Evolutionary conservation across 2,329 filamentous ascomycete species (phyloP).

Genomic region (Alternaria triticimaculans): DNA sequence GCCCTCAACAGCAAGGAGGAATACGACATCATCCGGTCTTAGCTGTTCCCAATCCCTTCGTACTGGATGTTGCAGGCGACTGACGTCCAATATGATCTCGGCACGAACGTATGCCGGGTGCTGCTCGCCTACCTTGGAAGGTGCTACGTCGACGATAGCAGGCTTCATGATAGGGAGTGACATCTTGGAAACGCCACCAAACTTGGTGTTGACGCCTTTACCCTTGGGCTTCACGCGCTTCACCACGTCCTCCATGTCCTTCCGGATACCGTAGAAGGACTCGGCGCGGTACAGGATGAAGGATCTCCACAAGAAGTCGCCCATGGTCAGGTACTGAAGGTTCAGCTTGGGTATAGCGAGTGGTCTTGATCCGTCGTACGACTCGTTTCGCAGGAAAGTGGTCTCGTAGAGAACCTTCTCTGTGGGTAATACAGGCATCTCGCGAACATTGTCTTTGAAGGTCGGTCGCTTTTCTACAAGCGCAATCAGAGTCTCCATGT

Average conservation of each 20-base stretch:
- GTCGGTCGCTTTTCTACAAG: slow-evolving; percentile 78
- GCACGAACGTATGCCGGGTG: slow-evolving; percentile 85
- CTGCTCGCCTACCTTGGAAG: slow-evolving; percentile 80
- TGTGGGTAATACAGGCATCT: slow-evolving; percentile 80
- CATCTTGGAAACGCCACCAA: slow-evolving; percentile 90
- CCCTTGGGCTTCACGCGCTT: slow-evolving; percentile 77
- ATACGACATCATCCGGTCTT: slow-evolving; percentile 86
- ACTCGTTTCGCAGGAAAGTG: slow-evolving; percentile 79
- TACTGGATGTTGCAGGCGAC: slow-evolving; percentile 75
- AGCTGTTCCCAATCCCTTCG: slow-evolving; percentile 90
- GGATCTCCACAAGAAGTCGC: slow-evolving; percentile 96
- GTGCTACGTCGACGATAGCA: slow-evolving; percentile 84
- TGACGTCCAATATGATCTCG: slow-evolving; percentile 84
- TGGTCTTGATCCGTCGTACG: slow-evolving; percentile 84
- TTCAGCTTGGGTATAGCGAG: slow-evolving; percentile 94
- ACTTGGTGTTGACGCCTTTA: slow-evolving; percentile 70
- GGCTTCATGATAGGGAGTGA: slow-evolving; percentile 85
- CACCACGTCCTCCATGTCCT: slow-evolving; percentile 84
- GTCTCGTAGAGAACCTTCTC: slow-evolving; percentile 82
- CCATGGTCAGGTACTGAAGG: slow-evolving; percentile 90
- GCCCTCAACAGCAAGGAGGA: slow-evolving; percentile 78
- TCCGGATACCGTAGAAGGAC: slow-evolving; percentile 90
- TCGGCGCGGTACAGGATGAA: slow-evolving; percentile 89
- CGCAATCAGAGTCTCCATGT: slow-evolving; percentile 75
- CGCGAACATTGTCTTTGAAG: slow-evolving; percentile 79